Percentiles rank a stretch among this genome's conserved stretches.
Evolutionary conservation across 2,329 filamentous ascomycete genomes (phyloP).

Genomic region (Penicillium sp.): DNA sequence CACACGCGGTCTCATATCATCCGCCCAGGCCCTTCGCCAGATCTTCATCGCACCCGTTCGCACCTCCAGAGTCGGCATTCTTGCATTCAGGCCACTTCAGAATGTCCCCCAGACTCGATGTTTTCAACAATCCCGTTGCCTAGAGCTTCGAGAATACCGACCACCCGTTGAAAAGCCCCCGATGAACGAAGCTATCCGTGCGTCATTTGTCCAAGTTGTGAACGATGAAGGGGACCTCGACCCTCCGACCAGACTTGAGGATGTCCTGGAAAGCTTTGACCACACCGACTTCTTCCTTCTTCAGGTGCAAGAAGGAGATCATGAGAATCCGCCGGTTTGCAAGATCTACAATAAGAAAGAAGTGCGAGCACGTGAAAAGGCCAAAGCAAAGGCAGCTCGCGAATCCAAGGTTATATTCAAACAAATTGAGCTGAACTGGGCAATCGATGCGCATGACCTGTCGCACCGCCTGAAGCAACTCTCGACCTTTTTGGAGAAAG

Average conservation of each 20-base stretch:
- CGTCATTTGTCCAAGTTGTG: constrained; percentile 34
- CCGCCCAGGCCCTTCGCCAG: constrained; percentile 32
- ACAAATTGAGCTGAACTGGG: constrained; percentile 87
- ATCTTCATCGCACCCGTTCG: constrained; percentile 28
- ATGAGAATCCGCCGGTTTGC: constrained; percentile 59
- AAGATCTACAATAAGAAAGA: constrained; percentile 58
- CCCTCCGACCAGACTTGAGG: constrained; percentile 26
- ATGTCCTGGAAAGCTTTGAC: constrained; percentile 48
- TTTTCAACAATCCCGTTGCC: constrained; percentile 16
- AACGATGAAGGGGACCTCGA: constrained; percentile 34
- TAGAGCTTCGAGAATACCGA: constrained; percentile 8
- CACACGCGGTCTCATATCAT: constrained; percentile 33
- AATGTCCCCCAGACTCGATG: constrained; percentile 15
- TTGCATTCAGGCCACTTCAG: constrained; percentile 9
- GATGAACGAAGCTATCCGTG: constrained; percentile 37
- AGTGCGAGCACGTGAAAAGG: constrained; percentile 17
- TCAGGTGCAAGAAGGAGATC: constrained; percentile 43
- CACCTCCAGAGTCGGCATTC: constrained; percentile 13
- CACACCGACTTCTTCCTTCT: constrained; percentile 52
- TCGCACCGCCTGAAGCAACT: constrained; percentile 67
- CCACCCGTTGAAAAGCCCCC: constrained; percentile 16
- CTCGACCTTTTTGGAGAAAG: constrained; percentile 67
- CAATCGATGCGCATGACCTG: constrained; percentile 73
- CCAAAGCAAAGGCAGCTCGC: constrained; percentile 38
- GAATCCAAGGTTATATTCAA: constrained; percentile 54